Evolutionary conservation across 1,284 basidiomycete species (phyloP).

Genomic region (Ceratobasidium sp.): DNA sequence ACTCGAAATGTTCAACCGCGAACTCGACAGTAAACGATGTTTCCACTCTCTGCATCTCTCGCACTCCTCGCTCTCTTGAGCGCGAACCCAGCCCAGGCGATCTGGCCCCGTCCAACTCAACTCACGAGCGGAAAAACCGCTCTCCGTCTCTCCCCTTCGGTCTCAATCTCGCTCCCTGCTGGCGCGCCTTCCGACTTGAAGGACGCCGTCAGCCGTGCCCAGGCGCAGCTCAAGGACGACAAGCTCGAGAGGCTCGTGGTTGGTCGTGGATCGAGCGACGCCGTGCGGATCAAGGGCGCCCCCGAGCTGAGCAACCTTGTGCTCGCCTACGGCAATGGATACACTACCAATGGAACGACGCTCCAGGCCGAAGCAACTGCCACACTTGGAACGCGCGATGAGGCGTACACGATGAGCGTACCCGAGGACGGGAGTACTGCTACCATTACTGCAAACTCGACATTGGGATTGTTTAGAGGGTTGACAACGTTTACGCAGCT

Average conservation of each 20-base stretch:
- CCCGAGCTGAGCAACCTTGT: slow-evolving; percentile 48
- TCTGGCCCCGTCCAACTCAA: slow-evolving; percentile 69
- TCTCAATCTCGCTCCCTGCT: slow-evolving; percentile 56
- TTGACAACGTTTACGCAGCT: slow-evolving; percentile 84
- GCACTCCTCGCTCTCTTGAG: slow-evolving; percentile 26
- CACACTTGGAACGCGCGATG: slow-evolving; percentile 63
- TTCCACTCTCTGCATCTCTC: slow-evolving; percentile 11
- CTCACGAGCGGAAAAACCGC: slow-evolving; percentile 60
- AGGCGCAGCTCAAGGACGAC: slow-evolving; percentile 55
- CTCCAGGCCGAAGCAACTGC: slow-evolving; percentile 61
- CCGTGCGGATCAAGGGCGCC: slow-evolving; percentile 49
- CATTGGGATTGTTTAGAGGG: slow-evolving; percentile 79
- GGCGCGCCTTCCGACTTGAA: slow-evolving; percentile 58
- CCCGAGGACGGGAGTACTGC: slow-evolving; percentile 67
- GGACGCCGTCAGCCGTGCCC: slow-evolving; percentile 57
- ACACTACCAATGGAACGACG: slow-evolving; percentile 3
- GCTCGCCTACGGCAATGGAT: slow-evolving; percentile 3
- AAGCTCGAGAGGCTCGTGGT: slow-evolving; percentile 60
- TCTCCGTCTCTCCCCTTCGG: slow-evolving; percentile 60
- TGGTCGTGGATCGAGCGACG: slow-evolving; percentile 59
- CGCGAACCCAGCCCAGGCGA: slow-evolving; percentile 47
- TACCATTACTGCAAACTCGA: slow-evolving; percentile 69
- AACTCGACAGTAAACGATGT: not conserved
- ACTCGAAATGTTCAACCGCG: not conserved
- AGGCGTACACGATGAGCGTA: slow-evolving; percentile 70